Evolutionary conservation across 2,329 filamentous ascomycete genomes (phyloP).

Genomic region (Aspergillus candidus): DNA sequence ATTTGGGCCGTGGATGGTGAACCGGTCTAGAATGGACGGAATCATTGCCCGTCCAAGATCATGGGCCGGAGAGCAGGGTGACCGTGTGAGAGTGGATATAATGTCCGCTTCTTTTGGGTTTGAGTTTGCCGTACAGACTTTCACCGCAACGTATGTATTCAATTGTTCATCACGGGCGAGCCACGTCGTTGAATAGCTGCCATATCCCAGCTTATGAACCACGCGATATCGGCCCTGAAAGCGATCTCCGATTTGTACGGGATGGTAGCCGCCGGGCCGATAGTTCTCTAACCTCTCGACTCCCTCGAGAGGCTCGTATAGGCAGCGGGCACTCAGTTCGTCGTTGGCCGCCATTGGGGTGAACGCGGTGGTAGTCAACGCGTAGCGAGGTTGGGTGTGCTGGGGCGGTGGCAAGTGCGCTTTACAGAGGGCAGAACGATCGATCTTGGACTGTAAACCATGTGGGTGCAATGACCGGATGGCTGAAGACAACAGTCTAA

Average conservation of each 20-base stretch:
- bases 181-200: constrained; percentile 12
- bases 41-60: constrained; percentile 7
- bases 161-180: constrained; percentile 4
- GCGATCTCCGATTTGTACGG: not conserved
- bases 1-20: constrained; percentile 20
- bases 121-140: constrained; percentile 9
- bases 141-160: constrained; percentile 5
- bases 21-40: constrained; percentile 16
- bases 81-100: constrained; percentile 18
- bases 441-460: constrained; percentile 1
- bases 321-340: not conserved
- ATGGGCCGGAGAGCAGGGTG: not conserved
- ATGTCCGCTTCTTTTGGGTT: constrained; percentile 1
- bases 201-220: constrained; percentile 13
- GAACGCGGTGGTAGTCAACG: constrained; percentile 8
- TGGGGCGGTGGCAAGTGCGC: constrained; percentile 5
- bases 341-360: constrained; percentile 8
- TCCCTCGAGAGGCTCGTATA: not conserved
- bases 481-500: constrained; percentile 6
- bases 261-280: constrained; percentile 1
- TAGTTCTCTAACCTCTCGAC: not conserved
- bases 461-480: not conserved
- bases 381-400: constrained; percentile 4
- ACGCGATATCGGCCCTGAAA: constrained; percentile 6
- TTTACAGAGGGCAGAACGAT: constrained; percentile 5